These are phyloP conservation scores for Lentinula lateritia DNA, from an alignment of 768 basidiomycete species.

Conservation along the genomic window DNA sequence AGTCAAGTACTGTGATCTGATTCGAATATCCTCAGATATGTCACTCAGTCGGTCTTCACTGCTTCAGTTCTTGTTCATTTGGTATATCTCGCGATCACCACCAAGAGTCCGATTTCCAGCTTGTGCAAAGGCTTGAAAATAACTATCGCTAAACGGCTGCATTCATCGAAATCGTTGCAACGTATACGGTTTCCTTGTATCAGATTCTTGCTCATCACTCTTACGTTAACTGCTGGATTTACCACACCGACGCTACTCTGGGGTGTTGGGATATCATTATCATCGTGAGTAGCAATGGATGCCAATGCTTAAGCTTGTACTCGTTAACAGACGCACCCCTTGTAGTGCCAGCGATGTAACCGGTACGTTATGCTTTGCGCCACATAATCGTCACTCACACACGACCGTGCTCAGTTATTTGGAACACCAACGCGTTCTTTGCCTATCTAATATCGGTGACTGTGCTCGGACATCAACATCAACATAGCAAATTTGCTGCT, in stretches of 20 bases:
- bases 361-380: neutral
- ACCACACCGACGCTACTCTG: neutral
- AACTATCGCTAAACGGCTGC: neutral
- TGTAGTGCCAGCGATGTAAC: slow-evolving; percentile 2
- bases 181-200: neutral
- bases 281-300: neutral
- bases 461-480: neutral
- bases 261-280: neutral
- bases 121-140: neutral
- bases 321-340: neutral
- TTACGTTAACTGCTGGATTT: neutral
- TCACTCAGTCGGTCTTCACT: slow-evolving; percentile 1
- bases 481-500: neutral
- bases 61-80: neutral
- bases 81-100: neutral
- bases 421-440: slow-evolving; percentile 2
- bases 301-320: too few relatives aligned
- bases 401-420: neutral
- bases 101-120: neutral
- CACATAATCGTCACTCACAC: neutral
- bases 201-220: neutral
- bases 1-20: neutral
- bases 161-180: too few relatives aligned
- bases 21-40: neutral
- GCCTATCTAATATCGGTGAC: neutral